Evolutionary conservation across 2,329 filamentous ascomycete genomes (phyloP).

Genomic region (Dactylella cylindrospora): DNA sequence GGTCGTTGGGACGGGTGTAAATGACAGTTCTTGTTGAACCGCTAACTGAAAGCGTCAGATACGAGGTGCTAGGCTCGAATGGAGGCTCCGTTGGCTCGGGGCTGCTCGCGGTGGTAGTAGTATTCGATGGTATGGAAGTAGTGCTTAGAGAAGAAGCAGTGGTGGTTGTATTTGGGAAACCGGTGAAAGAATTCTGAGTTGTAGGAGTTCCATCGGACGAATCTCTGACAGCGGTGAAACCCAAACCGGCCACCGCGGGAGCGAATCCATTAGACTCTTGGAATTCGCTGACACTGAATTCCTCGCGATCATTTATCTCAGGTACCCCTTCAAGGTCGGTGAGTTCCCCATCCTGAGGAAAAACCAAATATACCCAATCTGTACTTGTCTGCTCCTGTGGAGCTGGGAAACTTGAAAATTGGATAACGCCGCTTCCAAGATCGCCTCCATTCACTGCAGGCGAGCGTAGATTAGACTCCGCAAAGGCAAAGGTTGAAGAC

Average conservation of each 20-base stretch:
- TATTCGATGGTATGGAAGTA: too few species aligned
- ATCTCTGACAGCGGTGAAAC: slow-evolving; percentile 14
- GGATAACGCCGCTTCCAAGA: slow-evolving; percentile 15
- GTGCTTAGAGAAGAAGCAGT: too few species aligned
- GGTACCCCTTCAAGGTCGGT: slow-evolving; percentile 21
- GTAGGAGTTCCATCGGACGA: too few species aligned
- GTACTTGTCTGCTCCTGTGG: neutral
- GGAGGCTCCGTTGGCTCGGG: slow-evolving; percentile 1
- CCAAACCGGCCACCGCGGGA: slow-evolving; percentile 26
- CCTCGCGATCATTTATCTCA: slow-evolving; percentile 9
- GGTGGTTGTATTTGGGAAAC: slow-evolving; percentile 27
- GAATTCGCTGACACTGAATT: slow-evolving; percentile 31
- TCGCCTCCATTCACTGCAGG: slow-evolving; percentile 12
- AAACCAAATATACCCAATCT: slow-evolving; percentile 26
- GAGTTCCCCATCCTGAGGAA: slow-evolving; percentile 26
- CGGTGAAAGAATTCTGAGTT: slow-evolving; percentile 18
- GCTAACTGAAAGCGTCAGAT: slow-evolving; percentile 24
- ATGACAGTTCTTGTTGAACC: slow-evolving; percentile 22
- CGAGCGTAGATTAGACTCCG: slow-evolving; percentile 25
- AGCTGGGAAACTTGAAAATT: slow-evolving; percentile 27
- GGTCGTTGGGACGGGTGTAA: slow-evolving; percentile 27
- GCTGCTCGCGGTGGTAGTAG: slow-evolving; percentile 6
- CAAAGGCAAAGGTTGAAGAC: slow-evolving; percentile 23
- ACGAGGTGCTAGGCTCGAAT: slow-evolving; percentile 19
- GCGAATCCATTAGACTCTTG: slow-evolving; percentile 30